phyloP scores from a whole-genome alignment of 2,329 filamentous ascomycete species.

The Periconia digitata region DNA sequence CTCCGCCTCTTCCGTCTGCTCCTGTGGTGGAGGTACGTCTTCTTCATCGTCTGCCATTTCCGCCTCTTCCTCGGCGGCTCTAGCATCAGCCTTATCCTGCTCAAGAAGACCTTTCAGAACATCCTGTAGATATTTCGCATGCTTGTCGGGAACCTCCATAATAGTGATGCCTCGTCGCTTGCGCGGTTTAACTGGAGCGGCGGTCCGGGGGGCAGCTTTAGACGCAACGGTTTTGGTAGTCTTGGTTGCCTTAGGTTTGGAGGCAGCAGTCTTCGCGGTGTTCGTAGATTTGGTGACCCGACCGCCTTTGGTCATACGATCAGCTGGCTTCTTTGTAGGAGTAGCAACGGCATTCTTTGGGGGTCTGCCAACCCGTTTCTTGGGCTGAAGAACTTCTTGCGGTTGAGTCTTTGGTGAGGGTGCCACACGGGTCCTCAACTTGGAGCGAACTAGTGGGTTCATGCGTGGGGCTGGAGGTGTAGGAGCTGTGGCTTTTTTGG shows the following conservation, averaged over 20 bases:
- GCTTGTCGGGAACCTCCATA: constrained; percentile 31
- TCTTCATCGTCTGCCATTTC: constrained; percentile 6
- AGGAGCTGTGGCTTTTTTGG: constrained; percentile 2
- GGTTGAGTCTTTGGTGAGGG: constrained; percentile 14
- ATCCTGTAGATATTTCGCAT: constrained; percentile 17
- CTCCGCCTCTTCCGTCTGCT: neutral
- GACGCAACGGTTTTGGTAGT: no score
- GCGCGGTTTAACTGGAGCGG: constrained; percentile 15
- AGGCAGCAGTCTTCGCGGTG: no score
- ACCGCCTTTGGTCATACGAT: constrained; percentile 12
- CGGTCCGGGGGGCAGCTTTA: constrained; percentile 1
- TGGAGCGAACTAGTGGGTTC: constrained; percentile 22
- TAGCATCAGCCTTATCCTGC: constrained; percentile 5
- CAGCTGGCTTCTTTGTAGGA: constrained; percentile 11
- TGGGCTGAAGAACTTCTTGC: constrained; percentile 12
- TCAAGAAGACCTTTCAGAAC: constrained; percentile 14
- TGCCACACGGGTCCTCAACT: constrained; percentile 20
- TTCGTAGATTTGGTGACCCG: constrained; percentile 11
- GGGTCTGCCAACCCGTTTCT: constrained; percentile 22
- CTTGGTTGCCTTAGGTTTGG: neutral
- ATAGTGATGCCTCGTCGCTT: constrained; percentile 28
- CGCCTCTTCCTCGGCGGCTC: constrained; percentile 7
- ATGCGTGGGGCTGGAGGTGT: constrained; percentile 13
- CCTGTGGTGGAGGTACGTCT: constrained; percentile 1
- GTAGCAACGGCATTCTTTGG: constrained; percentile 4